phyloP scores from a whole-genome alignment of 192 early-diverging fungal genomes.

The Umbelopsis isabellina region DNA sequence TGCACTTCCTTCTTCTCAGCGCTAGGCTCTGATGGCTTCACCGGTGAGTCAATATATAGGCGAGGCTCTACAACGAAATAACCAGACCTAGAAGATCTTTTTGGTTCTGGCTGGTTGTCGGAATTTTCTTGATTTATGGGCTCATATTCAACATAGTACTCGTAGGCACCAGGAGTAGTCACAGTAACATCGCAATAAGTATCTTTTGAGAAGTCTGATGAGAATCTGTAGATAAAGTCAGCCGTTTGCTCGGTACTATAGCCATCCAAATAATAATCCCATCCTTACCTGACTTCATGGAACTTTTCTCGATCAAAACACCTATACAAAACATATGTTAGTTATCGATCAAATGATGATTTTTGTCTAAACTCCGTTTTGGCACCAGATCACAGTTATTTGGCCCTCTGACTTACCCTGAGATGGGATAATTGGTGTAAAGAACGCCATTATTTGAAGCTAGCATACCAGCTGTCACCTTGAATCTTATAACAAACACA shows the following conservation, averaged over 20 bases:
- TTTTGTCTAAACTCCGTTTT: constrained; percentile 39
- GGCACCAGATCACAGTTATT: constrained; percentile 41
- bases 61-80: constrained; percentile 91
- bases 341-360: constrained; percentile 40
- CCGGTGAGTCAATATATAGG: constrained; percentile 52
- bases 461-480: constrained; percentile 75
- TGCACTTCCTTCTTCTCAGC: constrained; percentile 17
- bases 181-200: constrained; percentile 69
- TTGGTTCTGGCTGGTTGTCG: constrained; percentile 7
- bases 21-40: constrained; percentile 9
- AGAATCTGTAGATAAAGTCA: constrained; percentile 36
- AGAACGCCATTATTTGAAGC: constrained; percentile 75
- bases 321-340: constrained; percentile 26
- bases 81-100: constrained; percentile 36
- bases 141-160: constrained; percentile 82
- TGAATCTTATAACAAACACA: constrained; percentile 74
- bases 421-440: constrained; percentile 85
- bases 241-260: constrained; percentile 10
- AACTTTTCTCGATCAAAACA: constrained; percentile 48
- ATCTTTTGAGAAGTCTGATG: constrained; percentile 54
- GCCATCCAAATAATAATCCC: constrained; percentile 11
- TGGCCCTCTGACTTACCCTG: constrained; percentile 56
- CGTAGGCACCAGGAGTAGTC: constrained; percentile 76
- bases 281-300: constrained; percentile 41
- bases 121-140: constrained; percentile 18